Evolutionary conservation across 1,139 yeast genomes (phyloP).

Genomic region (Debaryomyces robertsiae): DNA sequence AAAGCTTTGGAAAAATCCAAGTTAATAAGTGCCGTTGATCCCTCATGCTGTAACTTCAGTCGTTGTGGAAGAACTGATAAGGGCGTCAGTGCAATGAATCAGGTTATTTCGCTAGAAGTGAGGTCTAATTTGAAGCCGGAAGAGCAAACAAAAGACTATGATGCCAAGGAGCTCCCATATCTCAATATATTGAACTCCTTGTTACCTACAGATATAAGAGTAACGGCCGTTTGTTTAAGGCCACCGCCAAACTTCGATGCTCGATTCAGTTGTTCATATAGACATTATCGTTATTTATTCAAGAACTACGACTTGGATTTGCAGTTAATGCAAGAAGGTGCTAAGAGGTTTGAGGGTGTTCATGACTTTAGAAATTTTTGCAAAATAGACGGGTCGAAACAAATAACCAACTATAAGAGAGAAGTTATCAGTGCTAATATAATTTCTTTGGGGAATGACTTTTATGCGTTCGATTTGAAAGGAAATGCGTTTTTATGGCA

Average conservation of each 20-base stretch:
- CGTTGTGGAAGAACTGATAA: conserved; percentile 96
- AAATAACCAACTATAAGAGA: conserved; percentile 74
- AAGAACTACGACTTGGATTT: conserved; percentile 56
- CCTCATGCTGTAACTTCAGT: conserved; percentile 70
- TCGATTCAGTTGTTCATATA: conserved; percentile 77
- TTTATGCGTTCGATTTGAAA: conserved; percentile 71
- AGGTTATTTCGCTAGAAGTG: conserved; percentile 79
- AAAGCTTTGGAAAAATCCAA: conserved; percentile 70
- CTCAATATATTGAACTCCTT: conserved; percentile 71
- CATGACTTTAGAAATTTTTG: conserved; percentile 96
- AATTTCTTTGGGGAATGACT: conserved; percentile 42
- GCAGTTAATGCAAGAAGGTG: conserved; percentile 70
- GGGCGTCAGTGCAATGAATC: conserved; percentile 97
- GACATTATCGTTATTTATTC: conserved; percentile 88
- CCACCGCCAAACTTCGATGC: conserved; percentile 90
- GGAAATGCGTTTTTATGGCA: conserved; percentile 98
- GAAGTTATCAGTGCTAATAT: conserved; percentile 58
- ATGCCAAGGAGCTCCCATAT: conserved; percentile 73
- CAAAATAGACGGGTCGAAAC: conserved; percentile 91
- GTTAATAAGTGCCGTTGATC: conserved; percentile 62
- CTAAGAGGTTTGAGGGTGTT: conserved; percentile 62
- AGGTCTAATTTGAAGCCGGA: conserved; percentile 67
- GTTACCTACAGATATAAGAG: conserved; percentile 77
- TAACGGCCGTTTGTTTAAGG: conserved; percentile 79
- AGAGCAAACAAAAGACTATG: conserved; percentile 58